Evolutionary conservation across 2,329 filamentous ascomycete genomes (phyloP).

Genomic region (Colletotrichum trifolii): DNA sequence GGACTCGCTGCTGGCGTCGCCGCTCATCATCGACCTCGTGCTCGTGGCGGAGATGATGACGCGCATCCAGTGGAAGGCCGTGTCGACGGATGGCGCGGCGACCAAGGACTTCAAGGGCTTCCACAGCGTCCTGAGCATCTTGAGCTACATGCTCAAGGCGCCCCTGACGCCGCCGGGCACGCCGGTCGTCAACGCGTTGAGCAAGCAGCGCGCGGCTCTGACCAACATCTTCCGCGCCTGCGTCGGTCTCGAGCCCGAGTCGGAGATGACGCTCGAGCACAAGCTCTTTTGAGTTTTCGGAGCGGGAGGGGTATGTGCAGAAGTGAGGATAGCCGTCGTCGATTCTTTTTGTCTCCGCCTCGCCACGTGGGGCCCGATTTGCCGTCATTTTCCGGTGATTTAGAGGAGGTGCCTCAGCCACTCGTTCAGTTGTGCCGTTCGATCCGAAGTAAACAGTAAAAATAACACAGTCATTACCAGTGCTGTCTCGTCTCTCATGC

Average conservation of each 20-base stretch:
- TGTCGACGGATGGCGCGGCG: conserved; percentile 60
- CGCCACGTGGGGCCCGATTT: too few relatives aligned
- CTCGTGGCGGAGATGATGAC: conserved; percentile 98
- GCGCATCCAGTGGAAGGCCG: conserved; percentile 89
- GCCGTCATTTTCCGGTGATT: too few relatives aligned
- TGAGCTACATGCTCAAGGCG: conserved; percentile 99
- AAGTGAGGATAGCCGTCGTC: neutral
- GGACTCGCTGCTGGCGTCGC: conserved; percentile 94
- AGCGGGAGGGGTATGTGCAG: neutral
- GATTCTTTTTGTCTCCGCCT: too few relatives aligned
- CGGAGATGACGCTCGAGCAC: conserved; percentile 98
- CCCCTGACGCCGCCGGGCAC: conserved; percentile 94
- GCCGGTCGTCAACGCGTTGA: conserved; percentile 93
- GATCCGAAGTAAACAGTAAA: neutral
- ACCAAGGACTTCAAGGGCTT: conserved; percentile 86
- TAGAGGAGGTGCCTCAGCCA: neutral
- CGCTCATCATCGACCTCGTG: conserved; percentile 96
- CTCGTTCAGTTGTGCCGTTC: neutral
- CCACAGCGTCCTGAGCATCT: conserved; percentile 95
- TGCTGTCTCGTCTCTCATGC: conserved; percentile 22
- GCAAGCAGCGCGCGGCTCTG: conserved; percentile 93
- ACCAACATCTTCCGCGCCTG: conserved; percentile 99
- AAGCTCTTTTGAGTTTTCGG: conserved; percentile 79
- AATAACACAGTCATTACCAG: conserved; percentile 30
- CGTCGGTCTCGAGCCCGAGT: conserved; percentile 95